Conservation (phyloP, 495 filamentous ascomycete genomes). For the Evansstolkia leycettana region DNA sequence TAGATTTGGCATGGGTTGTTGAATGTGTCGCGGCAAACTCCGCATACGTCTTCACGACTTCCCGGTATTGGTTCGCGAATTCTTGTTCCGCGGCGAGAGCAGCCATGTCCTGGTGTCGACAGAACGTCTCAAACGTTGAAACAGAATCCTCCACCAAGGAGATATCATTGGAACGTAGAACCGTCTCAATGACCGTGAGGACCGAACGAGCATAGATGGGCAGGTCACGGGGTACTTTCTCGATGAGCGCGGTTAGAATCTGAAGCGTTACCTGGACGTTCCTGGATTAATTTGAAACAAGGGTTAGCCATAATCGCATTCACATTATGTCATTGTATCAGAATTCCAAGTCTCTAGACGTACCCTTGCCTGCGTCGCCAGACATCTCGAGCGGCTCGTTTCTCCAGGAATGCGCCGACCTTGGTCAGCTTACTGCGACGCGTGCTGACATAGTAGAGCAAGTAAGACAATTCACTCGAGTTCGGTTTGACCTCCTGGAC, state of each 20-base stretch:
- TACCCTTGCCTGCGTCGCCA: constrained; percentile 71
- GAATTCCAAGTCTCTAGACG: constrained; percentile 15
- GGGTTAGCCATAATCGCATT: background rate
- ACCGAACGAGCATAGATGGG: constrained; percentile 75
- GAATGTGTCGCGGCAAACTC: constrained; percentile 48
- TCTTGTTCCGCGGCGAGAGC: constrained; percentile 70
- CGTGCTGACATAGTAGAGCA: constrained; percentile 89
- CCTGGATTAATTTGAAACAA: constrained; percentile 27
- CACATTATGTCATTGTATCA: background rate
- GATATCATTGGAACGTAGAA: constrained; percentile 70
- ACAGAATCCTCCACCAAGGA: constrained; percentile 82
- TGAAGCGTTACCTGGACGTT: constrained; percentile 90
- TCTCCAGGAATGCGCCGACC: constrained; percentile 81
- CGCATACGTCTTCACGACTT: constrained; percentile 66
- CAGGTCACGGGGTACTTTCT: constrained; percentile 80
- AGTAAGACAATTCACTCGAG: constrained; percentile 84
- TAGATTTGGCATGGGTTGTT: constrained; percentile 15
- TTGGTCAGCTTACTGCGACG: constrained; percentile 89
- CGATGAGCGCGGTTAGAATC: constrained; percentile 77
- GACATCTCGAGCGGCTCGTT: constrained; percentile 78
- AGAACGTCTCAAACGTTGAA: constrained; percentile 72
- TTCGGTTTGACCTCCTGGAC: constrained; percentile 86
- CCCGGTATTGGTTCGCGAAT: constrained; percentile 69
- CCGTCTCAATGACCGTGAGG: constrained; percentile 62
- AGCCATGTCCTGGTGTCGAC: constrained; percentile 65